A percentile compares a stretch with the other conserved stretches of the same genome.
Conservation (phyloP, 371 early-diverging fungal genomes). For the Saksenaea oblongispora region DNA sequence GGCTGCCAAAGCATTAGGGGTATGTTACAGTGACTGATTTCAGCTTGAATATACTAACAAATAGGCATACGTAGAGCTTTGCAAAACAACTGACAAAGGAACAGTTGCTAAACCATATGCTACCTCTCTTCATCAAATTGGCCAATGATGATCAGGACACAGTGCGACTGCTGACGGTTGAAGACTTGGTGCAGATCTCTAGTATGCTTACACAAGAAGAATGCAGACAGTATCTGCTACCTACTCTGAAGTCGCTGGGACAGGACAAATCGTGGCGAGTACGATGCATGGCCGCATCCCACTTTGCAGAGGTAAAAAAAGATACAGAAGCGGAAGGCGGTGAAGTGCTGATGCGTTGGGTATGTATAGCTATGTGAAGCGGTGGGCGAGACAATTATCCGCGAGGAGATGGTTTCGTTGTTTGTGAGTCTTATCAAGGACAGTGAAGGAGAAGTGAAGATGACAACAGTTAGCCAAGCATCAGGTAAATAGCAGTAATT, state of each 20-base stretch:
- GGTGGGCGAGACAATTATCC: slow-evolving; percentile 35
- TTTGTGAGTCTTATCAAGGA: slow-evolving; percentile 86
- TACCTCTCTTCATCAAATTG: slow-evolving; percentile 77
- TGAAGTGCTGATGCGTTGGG: neutral
- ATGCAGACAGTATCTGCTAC: slow-evolving; percentile 72
- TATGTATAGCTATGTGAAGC: slow-evolving; percentile 34
- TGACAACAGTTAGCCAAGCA: slow-evolving; percentile 82
- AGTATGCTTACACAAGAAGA: slow-evolving; percentile 79
- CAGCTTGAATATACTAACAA: too few species aligned
- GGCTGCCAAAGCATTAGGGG: slow-evolving; percentile 86
- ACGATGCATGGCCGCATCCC: slow-evolving; percentile 95
- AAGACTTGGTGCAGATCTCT: slow-evolving; percentile 88
- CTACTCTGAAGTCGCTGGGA: slow-evolving; percentile 74
- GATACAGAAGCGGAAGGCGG: neutral
- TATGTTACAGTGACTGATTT: slow-evolving; percentile 16
- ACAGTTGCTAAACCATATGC: slow-evolving; percentile 64
- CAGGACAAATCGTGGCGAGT: slow-evolving; percentile 97
- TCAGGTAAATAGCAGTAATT: slow-evolving; percentile 60
- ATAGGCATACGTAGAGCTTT: slow-evolving; percentile 56
- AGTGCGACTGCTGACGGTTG: slow-evolving; percentile 93
- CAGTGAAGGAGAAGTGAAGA: slow-evolving; percentile 97
- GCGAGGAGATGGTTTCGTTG: slow-evolving; percentile 36
- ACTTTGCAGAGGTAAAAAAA: slow-evolving; percentile 78
- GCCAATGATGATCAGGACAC: slow-evolving; percentile 95
- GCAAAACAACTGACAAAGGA: slow-evolving; percentile 72